Evolutionary conservation across 2,329 filamentous ascomycete genomes (phyloP).

Genomic region (Penicillium sp.): DNA sequence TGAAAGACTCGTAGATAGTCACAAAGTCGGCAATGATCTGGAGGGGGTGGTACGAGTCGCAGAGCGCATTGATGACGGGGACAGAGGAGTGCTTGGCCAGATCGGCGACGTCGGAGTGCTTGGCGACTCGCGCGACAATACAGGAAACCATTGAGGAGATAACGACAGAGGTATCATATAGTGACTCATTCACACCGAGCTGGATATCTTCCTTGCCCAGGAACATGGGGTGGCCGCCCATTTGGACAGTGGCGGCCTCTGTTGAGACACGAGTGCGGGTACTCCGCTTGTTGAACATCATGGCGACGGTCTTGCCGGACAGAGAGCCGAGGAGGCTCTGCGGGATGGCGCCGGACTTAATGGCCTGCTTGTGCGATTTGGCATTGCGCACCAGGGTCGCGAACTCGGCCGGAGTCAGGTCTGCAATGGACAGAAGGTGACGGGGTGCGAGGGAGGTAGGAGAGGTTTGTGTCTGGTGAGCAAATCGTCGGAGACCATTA

Average conservation of each 20-base stretch:
- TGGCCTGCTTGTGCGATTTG: constrained; percentile 69
- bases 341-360: constrained; percentile 69
- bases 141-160: constrained; percentile 91
- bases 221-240: constrained; percentile 96
- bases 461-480: constrained; percentile 34
- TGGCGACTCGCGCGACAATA: constrained; percentile 76
- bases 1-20: constrained; percentile 80
- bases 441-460: constrained; percentile 65
- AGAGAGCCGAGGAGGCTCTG: constrained; percentile 62
- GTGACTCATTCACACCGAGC: constrained; percentile 87
- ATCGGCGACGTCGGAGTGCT: constrained; percentile 71
- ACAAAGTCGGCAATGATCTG: constrained; percentile 94
- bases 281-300: constrained; percentile 96
- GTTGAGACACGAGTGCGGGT: constrained; percentile 93
- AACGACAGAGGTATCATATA: constrained; percentile 88
- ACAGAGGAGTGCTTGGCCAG: constrained; percentile 73
- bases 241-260: constrained; percentile 81
- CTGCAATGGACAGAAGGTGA: constrained; percentile 88
- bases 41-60: constrained; percentile 87
- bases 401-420: constrained; percentile 79
- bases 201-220: constrained; percentile 95
- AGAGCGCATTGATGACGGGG: constrained; percentile 84
- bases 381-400: constrained; percentile 82
- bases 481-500: constrained; percentile 37
- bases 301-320: constrained; percentile 77